Percentiles rank a stretch among this genome's conserved stretches.
Evolutionary conservation across 768 basidiomycete genomes (phyloP).

Genomic region (Calvatia gigantea): DNA sequence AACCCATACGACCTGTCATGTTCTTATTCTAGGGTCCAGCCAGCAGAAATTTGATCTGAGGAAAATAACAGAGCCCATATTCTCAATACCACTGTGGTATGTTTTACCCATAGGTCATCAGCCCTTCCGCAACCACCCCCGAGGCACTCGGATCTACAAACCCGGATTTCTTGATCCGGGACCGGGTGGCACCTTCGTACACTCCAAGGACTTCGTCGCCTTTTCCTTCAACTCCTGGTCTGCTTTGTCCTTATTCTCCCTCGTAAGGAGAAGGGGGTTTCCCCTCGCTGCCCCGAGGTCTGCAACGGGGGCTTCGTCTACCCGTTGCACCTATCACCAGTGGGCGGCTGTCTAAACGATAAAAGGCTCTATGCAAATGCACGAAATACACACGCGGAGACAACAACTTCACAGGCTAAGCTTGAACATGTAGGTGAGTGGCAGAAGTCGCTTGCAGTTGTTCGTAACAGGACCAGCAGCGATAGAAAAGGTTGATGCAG

Average conservation of each 20-base stretch:
- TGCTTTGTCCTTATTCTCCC: conserved; percentile 45
- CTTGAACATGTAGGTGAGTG: conserved; percentile 17
- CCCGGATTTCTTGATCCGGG: conserved; percentile 79
- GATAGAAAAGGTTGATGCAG: conserved; percentile 23
- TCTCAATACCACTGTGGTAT: conserved; percentile 81
- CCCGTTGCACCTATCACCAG: conserved; percentile 74
- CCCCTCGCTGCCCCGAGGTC: conserved; percentile 7
- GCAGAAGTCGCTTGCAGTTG: conserved; percentile 13
- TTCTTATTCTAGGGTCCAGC: too few species aligned
- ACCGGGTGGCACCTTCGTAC: conserved; percentile 92
- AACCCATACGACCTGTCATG: too few species aligned
- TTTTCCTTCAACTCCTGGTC: conserved; percentile 63
- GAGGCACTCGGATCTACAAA: conserved; percentile 36
- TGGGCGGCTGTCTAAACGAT: conserved; percentile 79
- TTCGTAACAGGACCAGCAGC: conserved; percentile 29
- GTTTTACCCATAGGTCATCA: conserved; percentile 66
- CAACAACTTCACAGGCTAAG: conserved; percentile 47
- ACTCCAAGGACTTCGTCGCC: conserved; percentile 78
- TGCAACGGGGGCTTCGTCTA: conserved; percentile 38
- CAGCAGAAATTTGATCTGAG: too few species aligned
- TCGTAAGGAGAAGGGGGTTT: conserved; percentile 26
- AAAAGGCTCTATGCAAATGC: conserved; percentile 85
- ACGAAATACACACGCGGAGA: conserved; percentile 89
- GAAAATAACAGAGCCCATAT: too few species aligned
- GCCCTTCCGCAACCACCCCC: conserved; percentile 61